Conservation (phyloP, 176 grass and related monocot genomes). For the Triticum turgidum region DNA sequence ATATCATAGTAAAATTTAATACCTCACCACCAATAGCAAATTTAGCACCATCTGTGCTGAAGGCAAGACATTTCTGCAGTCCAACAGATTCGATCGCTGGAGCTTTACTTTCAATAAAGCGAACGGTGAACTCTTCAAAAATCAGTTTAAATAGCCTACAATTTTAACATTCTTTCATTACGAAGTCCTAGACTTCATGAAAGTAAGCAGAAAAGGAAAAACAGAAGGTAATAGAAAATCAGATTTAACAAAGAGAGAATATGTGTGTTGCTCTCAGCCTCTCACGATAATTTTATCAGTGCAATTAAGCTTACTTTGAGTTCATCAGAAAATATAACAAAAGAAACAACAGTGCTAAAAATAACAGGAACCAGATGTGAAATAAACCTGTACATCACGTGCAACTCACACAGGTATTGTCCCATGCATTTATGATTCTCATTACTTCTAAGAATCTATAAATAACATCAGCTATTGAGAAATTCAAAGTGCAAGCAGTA, state of each 20-base stretch:
- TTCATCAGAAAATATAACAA: background rate
- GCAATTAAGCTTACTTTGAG: conserved; percentile 13
- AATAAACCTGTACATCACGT: background rate
- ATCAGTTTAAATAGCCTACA: conserved; percentile 73
- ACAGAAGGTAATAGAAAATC: background rate
- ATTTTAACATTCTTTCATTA: conserved; percentile 4
- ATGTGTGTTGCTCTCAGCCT: background rate
- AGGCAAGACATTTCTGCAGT: conserved; percentile 85
- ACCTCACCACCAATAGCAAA: conserved; percentile 93
- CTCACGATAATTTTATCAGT: background rate
- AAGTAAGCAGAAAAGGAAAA: conserved; percentile 1
- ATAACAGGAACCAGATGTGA: background rate
- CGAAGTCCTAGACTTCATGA: conserved; percentile 15
- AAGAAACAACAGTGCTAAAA: background rate
- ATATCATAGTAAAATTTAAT: conserved; percentile 21
- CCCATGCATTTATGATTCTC: background rate
- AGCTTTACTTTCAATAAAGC: conserved; percentile 59
- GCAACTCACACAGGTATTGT: background rate
- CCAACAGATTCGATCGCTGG: conserved; percentile 68
- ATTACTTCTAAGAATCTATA: background rate
- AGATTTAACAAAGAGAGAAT: conserved; percentile 11
- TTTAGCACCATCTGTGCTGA: conserved; percentile 93
- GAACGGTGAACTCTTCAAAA: conserved; percentile 54
- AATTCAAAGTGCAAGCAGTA: conserved; percentile 2
- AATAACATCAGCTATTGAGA: background rate